Percentiles rank a stretch among this genome's conserved stretches.
These are phyloP conservation scores for Dacryopinax primogenitus DNA, from an alignment of 768 basidiomycete genomes.

Conservation along the genomic window DNA sequence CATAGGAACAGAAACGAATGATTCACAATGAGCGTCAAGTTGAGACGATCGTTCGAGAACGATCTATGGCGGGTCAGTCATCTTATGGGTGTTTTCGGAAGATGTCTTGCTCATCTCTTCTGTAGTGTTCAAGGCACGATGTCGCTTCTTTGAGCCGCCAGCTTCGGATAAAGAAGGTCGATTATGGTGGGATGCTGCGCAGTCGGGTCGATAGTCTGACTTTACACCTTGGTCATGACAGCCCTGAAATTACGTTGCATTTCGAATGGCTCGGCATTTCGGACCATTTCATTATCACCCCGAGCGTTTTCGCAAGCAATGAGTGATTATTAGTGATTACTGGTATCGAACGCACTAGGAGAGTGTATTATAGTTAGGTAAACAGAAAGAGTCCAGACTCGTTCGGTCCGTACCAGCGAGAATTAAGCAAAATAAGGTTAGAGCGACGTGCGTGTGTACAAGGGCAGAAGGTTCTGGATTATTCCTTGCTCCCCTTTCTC, in stretches of 20 bases:
- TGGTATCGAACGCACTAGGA: neutral
- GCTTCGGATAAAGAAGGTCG: slow-evolving; percentile 18
- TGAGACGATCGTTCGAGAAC: slow-evolving; percentile 55
- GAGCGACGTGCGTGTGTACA: neutral
- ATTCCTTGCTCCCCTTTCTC: neutral
- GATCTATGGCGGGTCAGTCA: slow-evolving; percentile 54
- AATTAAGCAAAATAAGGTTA: no score
- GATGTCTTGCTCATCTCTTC: slow-evolving; percentile 11
- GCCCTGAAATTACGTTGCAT: neutral
- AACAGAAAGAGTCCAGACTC: no score
- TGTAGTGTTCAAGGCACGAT: slow-evolving; percentile 64
- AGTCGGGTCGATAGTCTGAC: slow-evolving; percentile 10
- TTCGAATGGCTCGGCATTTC: neutral
- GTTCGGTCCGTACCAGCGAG: no score
- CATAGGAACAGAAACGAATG: slow-evolving; percentile 11
- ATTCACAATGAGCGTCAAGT: slow-evolving; percentile 62
- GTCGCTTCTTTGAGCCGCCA: slow-evolving; percentile 65
- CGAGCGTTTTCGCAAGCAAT: neutral
- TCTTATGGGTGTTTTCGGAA: slow-evolving; percentile 14
- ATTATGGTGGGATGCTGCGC: slow-evolving; percentile 21
- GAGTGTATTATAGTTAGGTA: slow-evolving; percentile 8
- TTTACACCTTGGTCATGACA: neutral
- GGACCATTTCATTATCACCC: neutral
- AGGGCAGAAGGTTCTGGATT: no score
- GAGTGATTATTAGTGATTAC: neutral